phyloP scores from a whole-genome alignment of 129 eudicot genomes.

The Flaveria robusta region DNA sequence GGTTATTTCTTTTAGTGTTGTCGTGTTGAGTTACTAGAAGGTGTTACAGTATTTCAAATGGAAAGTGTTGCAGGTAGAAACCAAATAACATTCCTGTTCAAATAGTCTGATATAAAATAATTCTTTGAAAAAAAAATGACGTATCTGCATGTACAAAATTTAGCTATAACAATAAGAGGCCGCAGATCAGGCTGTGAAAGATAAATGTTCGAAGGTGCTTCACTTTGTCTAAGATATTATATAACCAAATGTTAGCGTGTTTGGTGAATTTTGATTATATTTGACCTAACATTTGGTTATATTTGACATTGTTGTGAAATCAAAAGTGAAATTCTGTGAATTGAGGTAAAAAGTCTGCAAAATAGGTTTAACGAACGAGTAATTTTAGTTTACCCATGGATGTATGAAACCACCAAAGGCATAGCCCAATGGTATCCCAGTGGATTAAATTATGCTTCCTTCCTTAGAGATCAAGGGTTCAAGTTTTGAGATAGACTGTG shows the following conservation, averaged over 20 bases:
- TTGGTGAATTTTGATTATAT: neutral
- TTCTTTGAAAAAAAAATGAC: neutral
- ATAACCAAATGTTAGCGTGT: neutral
- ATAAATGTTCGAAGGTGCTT: neutral
- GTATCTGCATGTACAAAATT: neutral
- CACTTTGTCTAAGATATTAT: neutral
- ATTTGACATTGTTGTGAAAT: neutral
- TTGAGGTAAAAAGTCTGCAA: neutral
- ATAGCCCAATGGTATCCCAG: no score
- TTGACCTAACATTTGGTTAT: no score
- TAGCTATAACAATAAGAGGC: neutral
- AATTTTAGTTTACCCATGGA: neutral
- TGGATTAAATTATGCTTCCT: no score
- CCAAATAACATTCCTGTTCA: no score
- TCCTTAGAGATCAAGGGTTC: no score
- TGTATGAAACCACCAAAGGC: neutral
- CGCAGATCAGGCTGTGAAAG: neutral
- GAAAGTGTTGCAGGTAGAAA: no score
- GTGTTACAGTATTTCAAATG: no score
- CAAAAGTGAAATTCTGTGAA: neutral
- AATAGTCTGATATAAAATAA: no score
- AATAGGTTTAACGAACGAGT: neutral
- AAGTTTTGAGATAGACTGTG: no score
- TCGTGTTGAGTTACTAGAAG: no score
- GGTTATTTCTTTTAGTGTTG: no score